These are phyloP conservation scores for Hymenoscyphus occultus DNA, from an alignment of 2,329 filamentous ascomycete species.

Conservation along the genomic window DNA sequence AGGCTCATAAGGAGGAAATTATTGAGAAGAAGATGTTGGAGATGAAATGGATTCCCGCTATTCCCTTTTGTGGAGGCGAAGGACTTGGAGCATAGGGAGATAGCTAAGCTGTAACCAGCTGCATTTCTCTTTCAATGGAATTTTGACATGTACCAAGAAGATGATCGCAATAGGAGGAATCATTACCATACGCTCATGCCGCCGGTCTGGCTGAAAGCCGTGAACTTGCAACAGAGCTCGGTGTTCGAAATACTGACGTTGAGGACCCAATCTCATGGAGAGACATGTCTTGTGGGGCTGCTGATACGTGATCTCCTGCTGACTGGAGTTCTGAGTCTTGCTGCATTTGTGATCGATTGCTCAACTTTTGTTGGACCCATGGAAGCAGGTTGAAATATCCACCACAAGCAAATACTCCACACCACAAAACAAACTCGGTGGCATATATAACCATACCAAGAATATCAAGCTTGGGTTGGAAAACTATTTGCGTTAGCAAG, in stretches of 20 bases:
- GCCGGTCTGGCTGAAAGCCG: conserved; percentile 7
- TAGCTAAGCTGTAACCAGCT: background rate
- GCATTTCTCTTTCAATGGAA: background rate
- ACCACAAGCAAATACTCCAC: conserved; percentile 63
- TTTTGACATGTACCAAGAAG: background rate
- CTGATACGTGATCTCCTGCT: conserved; percentile 6
- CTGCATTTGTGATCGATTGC: conserved; percentile 23
- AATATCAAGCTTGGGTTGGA: conserved; percentile 55
- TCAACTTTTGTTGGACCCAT: conserved; percentile 46
- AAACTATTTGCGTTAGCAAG: conserved; percentile 40
- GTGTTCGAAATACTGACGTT: conserved; percentile 61
- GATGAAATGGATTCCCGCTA: conserved; percentile 23
- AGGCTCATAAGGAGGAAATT: conserved; percentile 32
- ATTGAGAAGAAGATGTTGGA: conserved; percentile 29
- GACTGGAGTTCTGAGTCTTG: conserved; percentile 15
- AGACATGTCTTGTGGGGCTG: conserved; percentile 32
- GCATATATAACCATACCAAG: conserved; percentile 66
- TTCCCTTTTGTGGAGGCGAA: conserved; percentile 20
- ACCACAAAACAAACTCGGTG: conserved; percentile 63
- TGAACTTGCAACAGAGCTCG: conserved; percentile 37
- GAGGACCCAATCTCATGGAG: conserved; percentile 54
- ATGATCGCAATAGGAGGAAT: background rate
- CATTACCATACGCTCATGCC: background rate
- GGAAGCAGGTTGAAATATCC: conserved; percentile 62
- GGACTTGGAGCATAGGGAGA: conserved; percentile 13